A percentile compares a stretch with the other conserved stretches of the same genome.
Evolutionary conservation across 2,329 filamentous ascomycete species (phyloP).

Genomic region (Sarocladium brachiariae): DNA sequence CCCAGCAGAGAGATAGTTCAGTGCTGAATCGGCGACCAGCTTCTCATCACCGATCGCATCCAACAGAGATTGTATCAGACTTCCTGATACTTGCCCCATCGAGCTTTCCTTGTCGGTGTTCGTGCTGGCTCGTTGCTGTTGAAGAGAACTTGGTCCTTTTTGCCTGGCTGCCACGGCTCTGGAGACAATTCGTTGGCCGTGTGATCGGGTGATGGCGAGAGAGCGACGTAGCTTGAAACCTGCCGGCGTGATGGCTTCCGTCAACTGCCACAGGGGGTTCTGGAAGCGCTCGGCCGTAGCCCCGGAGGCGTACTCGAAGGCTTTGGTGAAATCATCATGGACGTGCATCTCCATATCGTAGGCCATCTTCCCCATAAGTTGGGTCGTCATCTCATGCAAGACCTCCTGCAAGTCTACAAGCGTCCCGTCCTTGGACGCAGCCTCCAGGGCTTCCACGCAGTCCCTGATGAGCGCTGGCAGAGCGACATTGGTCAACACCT

Average conservation of each 20-base stretch:
- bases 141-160: slow-evolving; percentile 11
- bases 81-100: slow-evolving; percentile 38
- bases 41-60: slow-evolving; percentile 46
- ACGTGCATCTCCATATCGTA: slow-evolving; percentile 63
- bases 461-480: slow-evolving; percentile 47
- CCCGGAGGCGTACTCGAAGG: slow-evolving; percentile 57
- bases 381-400: slow-evolving; percentile 58
- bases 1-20: slow-evolving; percentile 60
- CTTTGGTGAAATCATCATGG: slow-evolving; percentile 50
- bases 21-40: slow-evolving; percentile 56
- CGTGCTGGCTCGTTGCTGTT: not conserved
- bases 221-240: slow-evolving; percentile 41
- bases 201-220: slow-evolving; percentile 43
- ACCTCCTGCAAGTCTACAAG: slow-evolving; percentile 50
- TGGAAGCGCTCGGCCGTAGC: slow-evolving; percentile 56
- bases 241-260: slow-evolving; percentile 40
- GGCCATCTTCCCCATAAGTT: slow-evolving; percentile 61
- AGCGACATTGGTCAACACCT: slow-evolving; percentile 48
- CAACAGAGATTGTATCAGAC: slow-evolving; percentile 53
- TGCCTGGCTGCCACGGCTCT: slow-evolving; percentile 39
- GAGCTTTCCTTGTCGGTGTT: slow-evolving; percentile 6
- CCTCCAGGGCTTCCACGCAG: slow-evolving; percentile 17
- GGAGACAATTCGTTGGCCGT: slow-evolving; percentile 50
- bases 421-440: slow-evolving; percentile 14
- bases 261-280: slow-evolving; percentile 56